These are phyloP conservation scores for Butyriboletus appendiculatus DNA, from an alignment of 1,284 basidiomycete species.

Conservation along the genomic window DNA sequence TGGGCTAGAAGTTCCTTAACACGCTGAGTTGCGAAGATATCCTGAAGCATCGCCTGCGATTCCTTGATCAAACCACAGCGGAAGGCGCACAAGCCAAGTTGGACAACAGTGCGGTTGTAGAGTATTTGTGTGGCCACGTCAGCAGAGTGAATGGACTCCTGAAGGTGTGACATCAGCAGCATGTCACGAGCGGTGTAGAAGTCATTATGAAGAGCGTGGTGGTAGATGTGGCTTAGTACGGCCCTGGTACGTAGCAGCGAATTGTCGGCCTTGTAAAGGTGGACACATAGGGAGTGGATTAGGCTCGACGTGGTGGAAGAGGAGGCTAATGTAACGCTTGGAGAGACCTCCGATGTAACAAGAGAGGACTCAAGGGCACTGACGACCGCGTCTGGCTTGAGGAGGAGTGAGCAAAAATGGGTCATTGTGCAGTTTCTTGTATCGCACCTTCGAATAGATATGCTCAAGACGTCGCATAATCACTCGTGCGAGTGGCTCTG, in stretches of 20 bases:
- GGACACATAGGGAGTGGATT: constrained; percentile 87
- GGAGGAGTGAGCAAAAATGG: constrained; percentile 12
- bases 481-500: constrained; percentile 83
- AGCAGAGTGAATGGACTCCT: constrained; percentile 94
- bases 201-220: constrained; percentile 95
- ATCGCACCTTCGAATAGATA: constrained; percentile 90
- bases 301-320: constrained; percentile 68
- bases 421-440: background rate
- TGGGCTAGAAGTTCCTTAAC: constrained; percentile 98
- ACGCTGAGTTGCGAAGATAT: constrained; percentile 95
- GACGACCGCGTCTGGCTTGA: constrained; percentile 90
- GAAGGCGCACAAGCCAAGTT: constrained; percentile 97
- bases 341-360: constrained; percentile 55
- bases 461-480: constrained; percentile 97
- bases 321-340: constrained; percentile 56
- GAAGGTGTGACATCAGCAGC: constrained; percentile 98
- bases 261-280: constrained; percentile 92
- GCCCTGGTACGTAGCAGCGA: constrained; percentile 93
- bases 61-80: constrained; percentile 94
- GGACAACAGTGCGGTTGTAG: constrained; percentile 97
- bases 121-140: constrained; percentile 98
- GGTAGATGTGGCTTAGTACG: constrained; percentile 97
- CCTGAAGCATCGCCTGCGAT: constrained; percentile 89
- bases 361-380: constrained; percentile 83
- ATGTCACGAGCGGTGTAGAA: constrained; percentile 98